Evolutionary conservation across 495 filamentous ascomycete species (phyloP).

Genomic region (Lophium mytilinum): DNA sequence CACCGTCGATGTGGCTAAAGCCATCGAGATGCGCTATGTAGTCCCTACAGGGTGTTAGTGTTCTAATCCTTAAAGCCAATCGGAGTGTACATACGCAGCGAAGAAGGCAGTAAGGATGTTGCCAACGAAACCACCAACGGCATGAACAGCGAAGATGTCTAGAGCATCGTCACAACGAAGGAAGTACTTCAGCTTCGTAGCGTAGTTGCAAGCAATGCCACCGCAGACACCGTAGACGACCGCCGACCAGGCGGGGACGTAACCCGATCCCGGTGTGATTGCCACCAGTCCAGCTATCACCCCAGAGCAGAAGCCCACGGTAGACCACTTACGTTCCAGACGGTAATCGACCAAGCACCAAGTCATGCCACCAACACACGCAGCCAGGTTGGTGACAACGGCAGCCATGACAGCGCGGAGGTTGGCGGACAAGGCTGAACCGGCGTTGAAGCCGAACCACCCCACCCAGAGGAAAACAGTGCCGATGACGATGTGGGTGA

Average conservation of each 20-base stretch:
- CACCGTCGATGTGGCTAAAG: conserved; percentile 59
- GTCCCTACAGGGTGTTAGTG: conserved; percentile 42
- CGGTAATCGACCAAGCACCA: conserved; percentile 95
- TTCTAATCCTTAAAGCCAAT: background rate
- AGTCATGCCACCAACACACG: conserved; percentile 82
- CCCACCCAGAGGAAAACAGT: conserved; percentile 99
- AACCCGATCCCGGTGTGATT: conserved; percentile 88
- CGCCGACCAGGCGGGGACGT: conserved; percentile 87
- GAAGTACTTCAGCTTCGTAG: conserved; percentile 91
- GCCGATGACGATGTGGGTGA: conserved; percentile 91
- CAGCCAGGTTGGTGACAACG: conserved; percentile 64
- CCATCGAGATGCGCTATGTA: conserved; percentile 90
- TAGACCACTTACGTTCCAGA: conserved; percentile 91
- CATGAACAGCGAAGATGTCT: conserved; percentile 92
- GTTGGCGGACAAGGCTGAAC: conserved; percentile 83
- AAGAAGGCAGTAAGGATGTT: conserved; percentile 89
- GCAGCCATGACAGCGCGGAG: conserved; percentile 75
- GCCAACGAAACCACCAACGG: conserved; percentile 77
- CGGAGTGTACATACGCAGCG: conserved; percentile 55
- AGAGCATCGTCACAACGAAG: conserved; percentile 80
- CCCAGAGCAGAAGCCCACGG: conserved; percentile 93
- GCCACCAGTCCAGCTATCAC: conserved; percentile 87
- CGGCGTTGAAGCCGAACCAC: conserved; percentile 98
- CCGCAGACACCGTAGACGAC: conserved; percentile 82
- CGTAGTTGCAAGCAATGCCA: conserved; percentile 83